Evolutionary conservation across 257 asterid genomes (phyloP).

Genomic region (Schizonepeta tenuifolia): DNA sequence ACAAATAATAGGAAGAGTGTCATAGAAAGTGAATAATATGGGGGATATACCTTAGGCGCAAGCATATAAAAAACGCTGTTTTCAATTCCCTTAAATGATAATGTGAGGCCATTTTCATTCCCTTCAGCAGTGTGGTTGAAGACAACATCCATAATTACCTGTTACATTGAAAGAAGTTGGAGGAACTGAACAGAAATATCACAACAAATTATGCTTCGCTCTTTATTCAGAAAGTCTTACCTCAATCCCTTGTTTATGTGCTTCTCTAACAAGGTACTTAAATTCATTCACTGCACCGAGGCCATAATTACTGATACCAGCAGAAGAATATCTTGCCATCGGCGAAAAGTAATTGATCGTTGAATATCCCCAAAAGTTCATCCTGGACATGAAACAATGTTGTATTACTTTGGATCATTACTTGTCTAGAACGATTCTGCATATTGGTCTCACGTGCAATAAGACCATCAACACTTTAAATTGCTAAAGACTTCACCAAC

Average conservation of each 20-base stretch:
- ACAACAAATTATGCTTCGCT: slow-evolving; percentile 19
- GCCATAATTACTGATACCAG: slow-evolving; percentile 63
- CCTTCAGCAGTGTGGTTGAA: slow-evolving; percentile 99
- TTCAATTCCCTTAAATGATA: slow-evolving; percentile 94
- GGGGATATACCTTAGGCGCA: slow-evolving; percentile 81
- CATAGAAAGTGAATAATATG: neutral
- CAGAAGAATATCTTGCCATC: slow-evolving; percentile 87
- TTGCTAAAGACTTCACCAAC: neutral
- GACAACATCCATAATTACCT: slow-evolving; percentile 99
- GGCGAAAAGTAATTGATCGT: slow-evolving; percentile 94
- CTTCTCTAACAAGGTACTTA: slow-evolving; percentile 89
- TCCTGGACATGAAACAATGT: slow-evolving; percentile 48
- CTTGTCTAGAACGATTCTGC: slow-evolving; percentile 25
- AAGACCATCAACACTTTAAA: slow-evolving; percentile 11
- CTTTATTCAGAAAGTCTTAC: slow-evolving; percentile 40
- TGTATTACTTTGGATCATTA: slow-evolving; percentile 19
- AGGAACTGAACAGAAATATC: slow-evolving; percentile 24
- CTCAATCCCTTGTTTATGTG: slow-evolving; percentile 95
- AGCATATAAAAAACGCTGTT: slow-evolving; percentile 90
- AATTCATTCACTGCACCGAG: slow-evolving; percentile 82
- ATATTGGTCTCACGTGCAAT: slow-evolving; percentile 21
- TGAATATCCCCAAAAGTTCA: slow-evolving; percentile 99
- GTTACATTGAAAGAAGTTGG: slow-evolving; percentile 36
- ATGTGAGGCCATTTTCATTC: slow-evolving; percentile 83
- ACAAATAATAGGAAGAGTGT: neutral